Percentiles rank a stretch among this genome's conserved stretches.
These are phyloP conservation scores for Neoscytalidium dimidiatum DNA, from an alignment of 2,329 filamentous ascomycete species.

Conservation along the genomic window DNA sequence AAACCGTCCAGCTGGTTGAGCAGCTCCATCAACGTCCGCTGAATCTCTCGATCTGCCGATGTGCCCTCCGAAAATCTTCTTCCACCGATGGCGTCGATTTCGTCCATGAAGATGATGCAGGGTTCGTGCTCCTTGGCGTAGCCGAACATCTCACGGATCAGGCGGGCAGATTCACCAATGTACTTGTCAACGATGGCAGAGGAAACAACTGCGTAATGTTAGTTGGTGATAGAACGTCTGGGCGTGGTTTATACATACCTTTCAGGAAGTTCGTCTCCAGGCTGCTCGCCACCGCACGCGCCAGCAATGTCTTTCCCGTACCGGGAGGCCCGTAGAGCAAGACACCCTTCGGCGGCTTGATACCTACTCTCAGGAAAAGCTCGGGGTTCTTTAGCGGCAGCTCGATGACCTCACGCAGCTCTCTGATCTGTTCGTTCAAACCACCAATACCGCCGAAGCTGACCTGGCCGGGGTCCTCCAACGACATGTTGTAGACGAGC, in stretches of 20 bases:
- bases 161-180: conserved; percentile 93
- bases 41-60: conserved; percentile 95
- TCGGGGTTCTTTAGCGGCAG: conserved; percentile 98
- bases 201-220: conserved; percentile 76
- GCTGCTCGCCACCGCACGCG: conserved; percentile 92
- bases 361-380: conserved; percentile 92
- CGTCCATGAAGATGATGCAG: conserved; percentile 99
- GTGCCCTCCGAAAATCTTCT: conserved; percentile 96
- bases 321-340: conserved; percentile 94
- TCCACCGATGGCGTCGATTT: conserved; percentile 98
- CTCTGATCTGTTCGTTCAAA: conserved; percentile 96
- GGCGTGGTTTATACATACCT: conserved; percentile 56
- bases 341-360: conserved; percentile 98
- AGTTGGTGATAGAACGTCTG: conserved; percentile 22
- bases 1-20: conserved; percentile 98
- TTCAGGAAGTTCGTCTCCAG: conserved; percentile 98
- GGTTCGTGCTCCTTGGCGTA: conserved; percentile 99
- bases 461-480: conserved; percentile 96
- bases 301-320: conserved; percentile 93
- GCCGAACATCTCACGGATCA: conserved; percentile 99
- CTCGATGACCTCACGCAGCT: conserved; percentile 96
- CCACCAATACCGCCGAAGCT: conserved; percentile 98
- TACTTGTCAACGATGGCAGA: conserved; percentile 99
- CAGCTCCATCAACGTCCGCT: conserved; percentile 96
- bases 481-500: conserved; percentile 98